Evolutionary conservation across 768 basidiomycete genomes (phyloP).

Genomic region (Boletus rex-veris): DNA sequence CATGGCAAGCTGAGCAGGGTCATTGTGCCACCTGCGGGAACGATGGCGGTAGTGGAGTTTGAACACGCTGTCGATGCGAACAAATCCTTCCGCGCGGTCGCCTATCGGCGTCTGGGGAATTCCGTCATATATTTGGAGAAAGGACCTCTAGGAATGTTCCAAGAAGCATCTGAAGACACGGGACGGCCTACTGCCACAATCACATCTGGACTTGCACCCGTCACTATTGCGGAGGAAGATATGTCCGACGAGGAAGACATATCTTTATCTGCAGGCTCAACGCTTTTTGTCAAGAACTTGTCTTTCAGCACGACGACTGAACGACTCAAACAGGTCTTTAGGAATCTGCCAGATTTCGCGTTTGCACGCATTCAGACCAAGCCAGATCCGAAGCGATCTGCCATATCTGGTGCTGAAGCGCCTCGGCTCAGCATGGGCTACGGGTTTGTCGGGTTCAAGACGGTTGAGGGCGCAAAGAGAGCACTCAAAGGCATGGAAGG

Average conservation of each 20-base stretch:
- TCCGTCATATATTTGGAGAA: conserved; percentile 91
- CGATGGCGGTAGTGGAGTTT: conserved; percentile 89
- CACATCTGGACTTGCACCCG: conserved; percentile 26
- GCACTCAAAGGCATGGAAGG: conserved; percentile 78
- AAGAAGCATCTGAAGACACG: conserved; percentile 34
- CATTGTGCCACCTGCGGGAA: conserved; percentile 87
- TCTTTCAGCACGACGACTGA: conserved; percentile 87
- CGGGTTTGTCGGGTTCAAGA: conserved; percentile 91
- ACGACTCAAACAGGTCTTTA: conserved; percentile 64
- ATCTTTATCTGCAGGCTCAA: conserved; percentile 62
- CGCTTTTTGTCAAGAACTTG: conserved; percentile 93
- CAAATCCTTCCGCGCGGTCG: conserved; percentile 75
- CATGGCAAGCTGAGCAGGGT: conserved; percentile 72
- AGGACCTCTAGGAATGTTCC: conserved; percentile 83
- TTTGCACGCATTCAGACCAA: conserved; percentile 93
- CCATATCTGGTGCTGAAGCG: conserved; percentile 28
- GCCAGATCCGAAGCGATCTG: conserved; percentile 72
- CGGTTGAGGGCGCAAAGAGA: conserved; percentile 63
- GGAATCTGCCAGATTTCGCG: conserved; percentile 70
- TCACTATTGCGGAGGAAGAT: conserved; percentile 46
- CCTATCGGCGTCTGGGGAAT: conserved; percentile 86
- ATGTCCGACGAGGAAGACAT: conserved; percentile 35
- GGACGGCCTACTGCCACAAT: conserved; percentile 11
- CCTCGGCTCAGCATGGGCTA: conserved; percentile 88
- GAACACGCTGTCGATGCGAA: conserved; percentile 65